These are phyloP conservation scores for Thelephora terrestris DNA, from an alignment of 1,284 basidiomycete species.

Conservation along the genomic window DNA sequence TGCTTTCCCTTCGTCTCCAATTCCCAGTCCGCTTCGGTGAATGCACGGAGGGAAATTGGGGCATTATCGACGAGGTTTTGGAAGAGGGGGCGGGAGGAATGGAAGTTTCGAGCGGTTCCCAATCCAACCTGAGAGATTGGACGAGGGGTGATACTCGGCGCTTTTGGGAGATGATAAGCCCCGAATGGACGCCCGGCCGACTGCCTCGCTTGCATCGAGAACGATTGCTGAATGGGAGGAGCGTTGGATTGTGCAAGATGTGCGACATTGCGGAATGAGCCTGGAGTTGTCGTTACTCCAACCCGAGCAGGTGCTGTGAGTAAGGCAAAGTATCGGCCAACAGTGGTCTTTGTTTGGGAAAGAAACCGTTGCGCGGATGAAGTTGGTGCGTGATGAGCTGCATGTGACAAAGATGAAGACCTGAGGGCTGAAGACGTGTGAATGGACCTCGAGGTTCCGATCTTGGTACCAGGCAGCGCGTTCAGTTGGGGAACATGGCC, in stretches of 20 bases:
- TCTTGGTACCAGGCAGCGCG: conserved; percentile 8
- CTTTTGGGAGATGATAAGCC: conserved; percentile 43
- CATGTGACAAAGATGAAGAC: conserved; percentile 23
- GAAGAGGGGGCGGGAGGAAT: conserved; percentile 60
- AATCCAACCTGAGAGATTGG: conserved; percentile 57
- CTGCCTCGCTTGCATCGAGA: conserved; percentile 38
- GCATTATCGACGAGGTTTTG: conserved; percentile 69
- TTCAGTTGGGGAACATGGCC: conserved; percentile 20
- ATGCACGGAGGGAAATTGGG: conserved; percentile 54
- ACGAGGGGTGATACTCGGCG: conserved; percentile 34
- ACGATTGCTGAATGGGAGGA: conserved; percentile 24
- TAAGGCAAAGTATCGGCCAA: conserved; percentile 45
- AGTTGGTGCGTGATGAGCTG: conserved; percentile 19
- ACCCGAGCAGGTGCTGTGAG: conserved; percentile 47
- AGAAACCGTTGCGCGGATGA: conserved; percentile 39
- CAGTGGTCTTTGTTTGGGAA: conserved; percentile 39
- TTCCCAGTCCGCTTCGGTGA: conserved; percentile 64
- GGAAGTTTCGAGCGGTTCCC: conserved; percentile 63
- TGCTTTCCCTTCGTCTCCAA: conserved; percentile 35
- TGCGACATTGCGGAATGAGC: conserved; percentile 28
- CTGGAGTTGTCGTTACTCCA: conserved; percentile 23
- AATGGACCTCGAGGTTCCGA: conserved; percentile 8
- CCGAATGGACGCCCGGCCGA: conserved; percentile 32
- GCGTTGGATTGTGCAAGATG: conserved; percentile 18
- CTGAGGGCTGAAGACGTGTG: conserved; percentile 34